phyloP scores from a whole-genome alignment of 768 basidiomycete species.

The Mrakia blollopis region DNA sequence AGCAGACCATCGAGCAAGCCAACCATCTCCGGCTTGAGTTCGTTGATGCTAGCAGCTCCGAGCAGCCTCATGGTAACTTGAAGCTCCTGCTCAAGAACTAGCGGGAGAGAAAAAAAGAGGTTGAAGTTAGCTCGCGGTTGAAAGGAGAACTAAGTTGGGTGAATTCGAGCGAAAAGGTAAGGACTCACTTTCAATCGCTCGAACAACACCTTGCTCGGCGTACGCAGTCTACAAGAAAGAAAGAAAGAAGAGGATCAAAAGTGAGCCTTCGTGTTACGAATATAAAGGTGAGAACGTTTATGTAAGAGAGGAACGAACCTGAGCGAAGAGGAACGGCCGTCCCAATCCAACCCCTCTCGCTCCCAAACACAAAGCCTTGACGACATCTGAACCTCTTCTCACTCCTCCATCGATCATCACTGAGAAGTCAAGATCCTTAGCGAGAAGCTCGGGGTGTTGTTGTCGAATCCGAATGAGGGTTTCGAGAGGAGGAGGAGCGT shows the following conservation, averaged over 20 bases:
- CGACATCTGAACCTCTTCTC: constrained; percentile 50
- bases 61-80: constrained; percentile 70
- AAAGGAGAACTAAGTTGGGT: background rate
- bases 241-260: no score
- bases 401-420: constrained; percentile 49
- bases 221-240: constrained; percentile 35
- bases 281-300: no score
- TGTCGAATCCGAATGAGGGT: background rate
- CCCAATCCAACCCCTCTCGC: constrained; percentile 43
- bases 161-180: background rate
- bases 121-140: no score
- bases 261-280: no score
- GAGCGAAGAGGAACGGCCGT: constrained; percentile 66
- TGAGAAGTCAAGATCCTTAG: background rate
- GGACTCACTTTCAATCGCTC: constrained; percentile 13
- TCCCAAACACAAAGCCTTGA: constrained; percentile 43
- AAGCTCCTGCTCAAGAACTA: constrained; percentile 53
- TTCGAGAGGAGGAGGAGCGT: constrained; percentile 4
- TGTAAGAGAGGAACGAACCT: no score
- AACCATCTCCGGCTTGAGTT: constrained; percentile 72
- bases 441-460: background rate
- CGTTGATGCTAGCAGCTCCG: constrained; percentile 60
- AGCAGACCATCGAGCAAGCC: constrained; percentile 34
- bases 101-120: background rate
- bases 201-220: constrained; percentile 18